A percentile compares a stretch with the other conserved stretches of the same genome.
phyloP scores from a whole-genome alignment of 1,284 basidiomycete genomes.

The Microbotryum violaceum region DNA sequence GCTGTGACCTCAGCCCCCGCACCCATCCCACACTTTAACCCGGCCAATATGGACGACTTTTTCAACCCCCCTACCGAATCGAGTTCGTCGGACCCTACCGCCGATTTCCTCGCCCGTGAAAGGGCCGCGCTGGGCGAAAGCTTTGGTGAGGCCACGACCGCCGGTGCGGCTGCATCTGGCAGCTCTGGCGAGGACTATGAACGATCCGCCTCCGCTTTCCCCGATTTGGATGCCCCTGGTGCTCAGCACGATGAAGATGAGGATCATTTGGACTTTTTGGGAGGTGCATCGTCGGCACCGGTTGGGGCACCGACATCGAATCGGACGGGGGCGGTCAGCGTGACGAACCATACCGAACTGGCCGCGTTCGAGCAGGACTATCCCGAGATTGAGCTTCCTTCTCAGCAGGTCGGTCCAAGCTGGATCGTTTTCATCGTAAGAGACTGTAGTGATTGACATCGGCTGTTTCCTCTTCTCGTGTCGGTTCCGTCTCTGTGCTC shows the following conservation, averaged over 20 bases:
- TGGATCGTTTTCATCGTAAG: not conserved
- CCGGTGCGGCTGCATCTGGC: not conserved
- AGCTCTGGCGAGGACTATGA: conserved; percentile 30
- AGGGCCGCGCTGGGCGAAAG: conserved; percentile 17
- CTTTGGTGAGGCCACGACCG: conserved; percentile 8
- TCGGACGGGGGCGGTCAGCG: conserved; percentile 62
- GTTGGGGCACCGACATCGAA: conserved; percentile 34
- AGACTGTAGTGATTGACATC: not conserved
- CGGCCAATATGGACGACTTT: conserved; percentile 24
- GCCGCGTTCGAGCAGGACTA: conserved; percentile 87
- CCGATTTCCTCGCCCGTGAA: conserved; percentile 31
- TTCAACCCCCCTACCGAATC: conserved; percentile 10
- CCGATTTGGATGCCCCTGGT: conserved; percentile 57
- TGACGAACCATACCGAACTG: conserved; percentile 63
- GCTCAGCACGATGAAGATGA: conserved; percentile 28
- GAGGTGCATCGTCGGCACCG: conserved; percentile 41
- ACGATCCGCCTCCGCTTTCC: conserved; percentile 63
- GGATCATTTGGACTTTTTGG: conserved; percentile 49
- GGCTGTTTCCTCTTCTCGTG: not conserved
- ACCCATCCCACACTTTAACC: not conserved
- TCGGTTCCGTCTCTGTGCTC: not conserved
- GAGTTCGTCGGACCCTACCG: conserved; percentile 12
- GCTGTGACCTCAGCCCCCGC: too few relatives aligned
- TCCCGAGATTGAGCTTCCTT: conserved; percentile 63
- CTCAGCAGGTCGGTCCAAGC: conserved; percentile 30